Evolutionary conservation across 768 basidiomycete species (phyloP).

Genomic region (Psilocybe cubensis): DNA sequence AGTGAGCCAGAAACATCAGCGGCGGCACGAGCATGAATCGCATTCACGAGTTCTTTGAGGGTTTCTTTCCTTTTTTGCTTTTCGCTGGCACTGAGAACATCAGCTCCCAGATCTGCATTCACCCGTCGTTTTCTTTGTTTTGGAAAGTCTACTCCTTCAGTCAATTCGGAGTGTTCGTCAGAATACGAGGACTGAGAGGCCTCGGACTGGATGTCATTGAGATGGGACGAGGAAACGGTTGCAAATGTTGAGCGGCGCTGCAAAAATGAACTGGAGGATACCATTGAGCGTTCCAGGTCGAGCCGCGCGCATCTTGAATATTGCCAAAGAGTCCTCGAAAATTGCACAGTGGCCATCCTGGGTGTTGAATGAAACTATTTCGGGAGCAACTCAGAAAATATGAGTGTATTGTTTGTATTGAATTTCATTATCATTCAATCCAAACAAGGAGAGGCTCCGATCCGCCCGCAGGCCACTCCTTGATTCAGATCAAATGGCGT

Average conservation of each 20-base stretch:
- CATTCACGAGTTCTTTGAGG: no score
- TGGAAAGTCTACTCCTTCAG: no score
- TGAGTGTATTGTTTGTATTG: not conserved
- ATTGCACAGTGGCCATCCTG: conserved; percentile 8
- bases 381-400: not conserved
- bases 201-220: no score
- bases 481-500: not conserved
- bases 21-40: not conserved
- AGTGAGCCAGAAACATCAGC: not conserved
- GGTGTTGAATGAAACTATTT: not conserved
- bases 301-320: conserved; percentile 1
- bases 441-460: not conserved
- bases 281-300: not conserved
- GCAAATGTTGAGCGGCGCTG: not conserved
- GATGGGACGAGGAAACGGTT: not conserved
- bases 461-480: not conserved
- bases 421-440: not conserved
- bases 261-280: not conserved
- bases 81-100: no score
- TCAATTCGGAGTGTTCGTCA: no score
- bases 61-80: no score
- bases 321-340: conserved; percentile 1
- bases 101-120: no score
- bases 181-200: no score
- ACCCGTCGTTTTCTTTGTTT: no score